Base-by-base conservation (phyloP, 768 basidiomycete genomes). In the Suillus sp. region DNA sequence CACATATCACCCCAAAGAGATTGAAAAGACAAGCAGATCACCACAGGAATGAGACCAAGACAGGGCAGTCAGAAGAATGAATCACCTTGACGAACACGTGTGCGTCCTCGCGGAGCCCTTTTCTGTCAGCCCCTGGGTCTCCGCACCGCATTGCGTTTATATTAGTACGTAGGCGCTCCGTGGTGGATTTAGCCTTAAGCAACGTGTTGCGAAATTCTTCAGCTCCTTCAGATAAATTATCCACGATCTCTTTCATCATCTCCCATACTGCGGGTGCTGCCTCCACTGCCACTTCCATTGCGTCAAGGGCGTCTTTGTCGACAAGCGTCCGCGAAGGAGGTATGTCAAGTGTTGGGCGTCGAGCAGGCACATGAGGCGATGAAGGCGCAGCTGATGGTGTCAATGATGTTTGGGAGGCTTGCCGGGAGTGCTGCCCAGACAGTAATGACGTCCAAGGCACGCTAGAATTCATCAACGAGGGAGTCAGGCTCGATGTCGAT, bases 231-330 rank as follows among this genome's bases (percentile, higher is more conserved):
- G 77, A 77, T 59, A 93, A 74, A 57, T 88, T 79, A 60, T 89
- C 87, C 60, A 92, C 74, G 65, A 90, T 80, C 62, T 89, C 88
- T 66, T 89, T 87, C 71, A 95, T 86, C 80, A 90, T 84, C 63
- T 87, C 81, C 92, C 95, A 98, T 27, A 93, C 90, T 30, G 82
- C 80, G 13, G 91, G 90, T 11, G 93, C 95, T 14, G 90, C 83
- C 27, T 91, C 87, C 10, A 95, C 86, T 16, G 95, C 92, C 9
- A 79, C 78, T 67, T 88, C 88, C 74, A 97, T 88, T 32, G 92
- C 88, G 63, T 90, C 86, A 8, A 96, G 77, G 4, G 92, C 85
- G 68, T 93, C 91, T 60, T 87, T 88, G 70, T 93, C 91, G 48
- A 94, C 86, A 40, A 89, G 78, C 30, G 83, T 85, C 64, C 84